Conservation (phyloP, 257 asterid genomes). For the Ilex asprella region DNA sequence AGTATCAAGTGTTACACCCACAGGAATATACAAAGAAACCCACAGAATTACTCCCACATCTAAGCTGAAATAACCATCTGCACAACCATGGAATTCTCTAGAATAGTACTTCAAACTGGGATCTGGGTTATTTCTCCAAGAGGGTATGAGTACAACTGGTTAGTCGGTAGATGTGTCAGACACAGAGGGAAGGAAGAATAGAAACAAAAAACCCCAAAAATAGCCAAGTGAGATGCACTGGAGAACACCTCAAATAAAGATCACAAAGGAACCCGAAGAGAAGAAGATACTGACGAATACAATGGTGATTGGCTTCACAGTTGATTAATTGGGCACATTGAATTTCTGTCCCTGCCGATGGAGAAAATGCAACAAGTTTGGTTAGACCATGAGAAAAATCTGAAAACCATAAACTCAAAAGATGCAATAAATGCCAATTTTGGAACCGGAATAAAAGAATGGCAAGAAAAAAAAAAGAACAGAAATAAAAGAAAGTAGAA, state of each 20-base stretch:
- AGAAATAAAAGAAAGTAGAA: no score
- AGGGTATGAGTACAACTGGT: conserved; percentile 1
- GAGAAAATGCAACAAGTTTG: conserved; percentile 27
- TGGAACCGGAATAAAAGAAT: neutral
- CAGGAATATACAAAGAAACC: neutral
- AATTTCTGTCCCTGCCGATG: conserved; percentile 35
- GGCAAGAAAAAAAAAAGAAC: no score
- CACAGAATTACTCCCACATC: neutral
- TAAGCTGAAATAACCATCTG: conserved; percentile 3
- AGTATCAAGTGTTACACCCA: conserved; percentile 1
- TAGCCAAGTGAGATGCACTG: conserved; percentile 14
- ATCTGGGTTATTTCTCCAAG: neutral
- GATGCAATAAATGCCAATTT: conserved; percentile 26
- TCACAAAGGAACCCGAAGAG: conserved; percentile 20
- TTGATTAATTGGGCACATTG: conserved; percentile 31
- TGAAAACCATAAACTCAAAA: conserved; percentile 41
- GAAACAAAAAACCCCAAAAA: conserved; percentile 16
- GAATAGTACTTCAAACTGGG: neutral
- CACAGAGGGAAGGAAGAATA: conserved; percentile 16
- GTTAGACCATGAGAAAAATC: conserved; percentile 56
- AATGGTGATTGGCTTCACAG: conserved; percentile 13
- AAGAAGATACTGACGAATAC: conserved; percentile 24
- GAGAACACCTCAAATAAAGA: conserved; percentile 20
- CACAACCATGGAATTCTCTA: neutral
- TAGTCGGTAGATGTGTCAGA: conserved; percentile 26